A percentile compares a stretch with the other conserved stretches of the same genome.
These are phyloP conservation scores for Solidago caesia DNA, from an alignment of 129 eudicot species.

Conservation along the genomic window DNA sequence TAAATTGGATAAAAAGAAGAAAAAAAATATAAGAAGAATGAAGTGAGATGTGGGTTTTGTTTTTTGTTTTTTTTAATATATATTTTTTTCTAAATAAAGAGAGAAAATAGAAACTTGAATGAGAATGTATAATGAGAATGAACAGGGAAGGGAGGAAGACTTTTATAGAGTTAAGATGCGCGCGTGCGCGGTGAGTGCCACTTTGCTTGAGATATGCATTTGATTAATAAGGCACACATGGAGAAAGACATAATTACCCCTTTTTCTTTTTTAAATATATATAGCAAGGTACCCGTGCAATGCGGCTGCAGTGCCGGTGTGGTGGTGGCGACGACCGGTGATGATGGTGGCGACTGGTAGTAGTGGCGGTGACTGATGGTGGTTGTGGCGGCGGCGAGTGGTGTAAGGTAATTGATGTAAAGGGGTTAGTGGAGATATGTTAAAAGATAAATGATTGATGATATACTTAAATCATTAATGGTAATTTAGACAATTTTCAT, in stretches of 20 bases:
- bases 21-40: neutral
- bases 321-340: too few species aligned
- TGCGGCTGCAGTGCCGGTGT: too few species aligned
- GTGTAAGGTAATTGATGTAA: too few species aligned
- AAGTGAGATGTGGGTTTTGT: conserved; percentile 19
- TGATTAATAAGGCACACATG: conserved; percentile 2
- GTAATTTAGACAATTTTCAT: too few species aligned
- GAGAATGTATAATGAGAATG: conserved; percentile 30
- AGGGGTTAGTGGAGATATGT: too few species aligned
- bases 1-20: conserved; percentile 21
- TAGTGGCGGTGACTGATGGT: too few species aligned
- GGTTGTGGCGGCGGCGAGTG: too few species aligned
- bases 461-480: too few species aligned
- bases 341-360: too few species aligned
- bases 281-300: too few species aligned
- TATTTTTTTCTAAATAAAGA: neutral
- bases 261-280: neutral
- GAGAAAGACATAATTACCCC: conserved; percentile 17
- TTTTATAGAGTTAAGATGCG: conserved; percentile 34
- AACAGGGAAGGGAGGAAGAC: conserved; percentile 26
- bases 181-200: conserved; percentile 36
- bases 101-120: conserved; percentile 24
- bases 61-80: neutral
- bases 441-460: too few species aligned
- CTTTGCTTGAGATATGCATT: conserved; percentile 18